Evolutionary conservation across 2,329 filamentous ascomycete genomes (phyloP).

Genomic region (Fusarium scirpi): DNA sequence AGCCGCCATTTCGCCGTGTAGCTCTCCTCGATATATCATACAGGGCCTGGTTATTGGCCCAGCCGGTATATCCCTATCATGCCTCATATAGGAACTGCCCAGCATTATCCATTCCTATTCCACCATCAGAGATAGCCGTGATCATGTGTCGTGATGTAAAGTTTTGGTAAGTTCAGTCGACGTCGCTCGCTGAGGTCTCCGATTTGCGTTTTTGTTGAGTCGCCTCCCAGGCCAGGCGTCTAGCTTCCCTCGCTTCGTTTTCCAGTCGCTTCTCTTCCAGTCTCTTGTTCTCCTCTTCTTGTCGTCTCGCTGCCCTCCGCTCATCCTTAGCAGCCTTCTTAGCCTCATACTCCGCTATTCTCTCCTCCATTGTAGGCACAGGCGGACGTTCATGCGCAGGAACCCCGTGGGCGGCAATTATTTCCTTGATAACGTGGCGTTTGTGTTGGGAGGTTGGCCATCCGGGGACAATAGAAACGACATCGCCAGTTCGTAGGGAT

Average conservation of each 20-base stretch:
- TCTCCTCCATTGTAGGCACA: conserved; percentile 73
- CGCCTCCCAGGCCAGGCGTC: conserved; percentile 40
- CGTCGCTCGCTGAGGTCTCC: conserved; percentile 29
- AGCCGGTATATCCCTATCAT: conserved; percentile 2
- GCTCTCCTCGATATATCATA: conserved; percentile 33
- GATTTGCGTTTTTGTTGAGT: conserved; percentile 33
- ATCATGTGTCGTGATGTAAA: conserved; percentile 12
- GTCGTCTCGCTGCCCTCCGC: conserved; percentile 57
- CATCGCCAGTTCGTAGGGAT: conserved; percentile 79
- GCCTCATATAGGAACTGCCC: not conserved
- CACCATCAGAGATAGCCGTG: not conserved
- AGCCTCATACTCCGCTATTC: conserved; percentile 64
- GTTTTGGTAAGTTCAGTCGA: conserved; percentile 22
- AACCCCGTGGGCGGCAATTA: conserved; percentile 76
- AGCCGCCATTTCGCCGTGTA: conserved; percentile 12
- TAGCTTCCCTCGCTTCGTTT: conserved; percentile 43
- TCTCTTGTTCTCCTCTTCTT: conserved; percentile 40
- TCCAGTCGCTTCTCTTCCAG: conserved; percentile 46
- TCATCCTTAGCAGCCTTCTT: conserved; percentile 69
- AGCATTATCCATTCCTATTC: conserved; percentile 5
- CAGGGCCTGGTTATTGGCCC: conserved; percentile 21
- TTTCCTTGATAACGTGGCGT: conserved; percentile 78
- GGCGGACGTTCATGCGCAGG: conserved; percentile 73
- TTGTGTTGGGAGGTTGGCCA: conserved; percentile 75
- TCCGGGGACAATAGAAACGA: conserved; percentile 76